Conservation (phyloP, 495 filamentous ascomycete species). For the Polyplosphaeria fusca region DNA sequence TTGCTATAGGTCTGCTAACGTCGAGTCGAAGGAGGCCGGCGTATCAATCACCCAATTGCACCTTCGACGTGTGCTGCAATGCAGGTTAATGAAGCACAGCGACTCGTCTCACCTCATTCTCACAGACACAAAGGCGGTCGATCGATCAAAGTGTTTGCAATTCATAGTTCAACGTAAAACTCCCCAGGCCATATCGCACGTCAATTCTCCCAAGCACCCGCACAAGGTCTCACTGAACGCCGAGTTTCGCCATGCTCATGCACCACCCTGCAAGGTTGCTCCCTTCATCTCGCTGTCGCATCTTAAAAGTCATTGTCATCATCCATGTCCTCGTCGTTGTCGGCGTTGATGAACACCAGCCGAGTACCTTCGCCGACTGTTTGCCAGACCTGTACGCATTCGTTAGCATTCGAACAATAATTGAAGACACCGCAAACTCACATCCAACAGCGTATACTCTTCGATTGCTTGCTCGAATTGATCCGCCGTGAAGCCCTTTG, state of each 20-base stretch:
- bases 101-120: too few species aligned
- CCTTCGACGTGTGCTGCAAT: too few species aligned
- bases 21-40: too few species aligned
- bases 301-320: conserved; percentile 35
- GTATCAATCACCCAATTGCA: too few species aligned
- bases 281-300: conserved; percentile 1
- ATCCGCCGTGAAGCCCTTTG: conserved; percentile 94
- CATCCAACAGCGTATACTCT: conserved; percentile 83
- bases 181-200: too few species aligned
- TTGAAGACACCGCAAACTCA: conserved; percentile 52
- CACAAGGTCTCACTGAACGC: conserved; percentile 7
- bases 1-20: too few species aligned
- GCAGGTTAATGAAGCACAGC: too few species aligned
- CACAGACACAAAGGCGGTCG: too few species aligned
- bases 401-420: conserved; percentile 20
- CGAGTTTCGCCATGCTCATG: background rate
- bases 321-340: conserved; percentile 53
- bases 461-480: conserved; percentile 81
- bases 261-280: background rate
- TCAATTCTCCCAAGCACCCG: background rate
- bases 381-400: conserved; percentile 79
- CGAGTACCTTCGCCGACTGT: conserved; percentile 80
- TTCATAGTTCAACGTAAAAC: too few species aligned
- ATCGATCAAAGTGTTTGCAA: too few species aligned
- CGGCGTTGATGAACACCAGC: conserved; percentile 72